Base-by-base conservation (phyloP, 441 rosid species). In the Metrosideros polymorpha region DNA sequence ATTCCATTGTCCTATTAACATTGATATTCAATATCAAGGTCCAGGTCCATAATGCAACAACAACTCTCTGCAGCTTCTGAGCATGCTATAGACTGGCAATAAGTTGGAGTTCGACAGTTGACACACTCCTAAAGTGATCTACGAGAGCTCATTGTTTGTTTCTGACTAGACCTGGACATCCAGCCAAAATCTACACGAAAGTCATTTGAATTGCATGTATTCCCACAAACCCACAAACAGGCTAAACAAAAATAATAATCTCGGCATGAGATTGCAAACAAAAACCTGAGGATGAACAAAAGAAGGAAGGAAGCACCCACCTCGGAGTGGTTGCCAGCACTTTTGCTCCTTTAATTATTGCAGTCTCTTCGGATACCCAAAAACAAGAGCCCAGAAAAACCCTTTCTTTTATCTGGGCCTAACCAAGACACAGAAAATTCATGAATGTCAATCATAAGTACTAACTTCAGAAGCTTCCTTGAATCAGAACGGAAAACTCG, bases 331-430 rank as follows among this genome's bases (percentile, higher is more conserved):
- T 88, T 89, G 77, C 57, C 90, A 87, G 86, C 88, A 82, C 86
- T 90, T 35, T 83, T 88, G 86, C 56, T 83, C 83, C 86, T 88
- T 42, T 87, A 89, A 88, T 89, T 90, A 85, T 90, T 95, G 93
- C 92, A 22, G 88, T 83, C 77, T 91, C 92, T 86, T 77, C 54
- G 61, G 92, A 89, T 91, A 86, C 89, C 96, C n/a, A n/a, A 59
- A 59, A 29, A 59, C 39, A 7, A 8, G 18, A 32, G 45, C 76
- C 76, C 27, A 9, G 2, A 63, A 85, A 82, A n/a, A 7, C 79
- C 87, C 43, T 61, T 83, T 43, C 18, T 32, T 63, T 7, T 9
- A 61, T 61, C 75, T 63, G 76, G 76, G 76, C 47, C 39, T 9
- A 35, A 66, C 19, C 27, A 66, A 71, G 47, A 39, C 79, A 22